Percentiles rank a stretch among this genome's conserved stretches.
Conservation (phyloP, 1,139 yeast genomes). For the Yamadazyma triangularis region DNA sequence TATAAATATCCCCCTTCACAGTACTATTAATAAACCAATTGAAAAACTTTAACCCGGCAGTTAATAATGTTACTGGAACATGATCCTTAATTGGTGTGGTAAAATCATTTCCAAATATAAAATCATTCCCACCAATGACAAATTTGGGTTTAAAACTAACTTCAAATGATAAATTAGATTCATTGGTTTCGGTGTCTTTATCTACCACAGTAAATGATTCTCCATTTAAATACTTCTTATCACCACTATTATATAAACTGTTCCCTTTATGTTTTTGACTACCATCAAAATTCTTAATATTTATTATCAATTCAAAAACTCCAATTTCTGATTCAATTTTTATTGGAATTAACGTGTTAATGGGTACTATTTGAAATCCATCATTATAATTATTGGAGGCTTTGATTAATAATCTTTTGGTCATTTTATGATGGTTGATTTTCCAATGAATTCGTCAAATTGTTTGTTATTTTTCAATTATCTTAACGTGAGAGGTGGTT, state of each 20-base stretch:
- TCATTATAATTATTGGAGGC: conserved; percentile 27
- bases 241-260: conserved; percentile 32
- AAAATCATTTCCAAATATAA: conserved; percentile 69
- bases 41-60: conserved; percentile 51
- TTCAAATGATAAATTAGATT: conserved; percentile 31
- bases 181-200: conserved; percentile 3
- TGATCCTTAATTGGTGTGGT: conserved; percentile 54
- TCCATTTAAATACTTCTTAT: conserved; percentile 25
- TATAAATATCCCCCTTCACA: conserved; percentile 58
- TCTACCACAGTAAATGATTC: conserved; percentile 13
- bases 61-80: conserved; percentile 47
- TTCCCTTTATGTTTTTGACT: conserved; percentile 31
- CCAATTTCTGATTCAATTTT: conserved; percentile 37
- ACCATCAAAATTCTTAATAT: conserved; percentile 46
- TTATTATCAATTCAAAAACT: conserved; percentile 30
- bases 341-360: conserved; percentile 37
- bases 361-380: conserved; percentile 34
- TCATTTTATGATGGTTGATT: conserved; percentile 6
- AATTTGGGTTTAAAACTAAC: conserved; percentile 37
- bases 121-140: conserved; percentile 45
- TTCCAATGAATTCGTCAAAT: too few species aligned
- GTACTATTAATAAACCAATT: conserved; percentile 60
- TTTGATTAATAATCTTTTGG: conserved; percentile 32
- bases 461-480: too few species aligned
- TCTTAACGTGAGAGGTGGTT: too few species aligned